phyloP scores from a whole-genome alignment of 306 rosid species.

The Lathyrus sativus region DNA sequence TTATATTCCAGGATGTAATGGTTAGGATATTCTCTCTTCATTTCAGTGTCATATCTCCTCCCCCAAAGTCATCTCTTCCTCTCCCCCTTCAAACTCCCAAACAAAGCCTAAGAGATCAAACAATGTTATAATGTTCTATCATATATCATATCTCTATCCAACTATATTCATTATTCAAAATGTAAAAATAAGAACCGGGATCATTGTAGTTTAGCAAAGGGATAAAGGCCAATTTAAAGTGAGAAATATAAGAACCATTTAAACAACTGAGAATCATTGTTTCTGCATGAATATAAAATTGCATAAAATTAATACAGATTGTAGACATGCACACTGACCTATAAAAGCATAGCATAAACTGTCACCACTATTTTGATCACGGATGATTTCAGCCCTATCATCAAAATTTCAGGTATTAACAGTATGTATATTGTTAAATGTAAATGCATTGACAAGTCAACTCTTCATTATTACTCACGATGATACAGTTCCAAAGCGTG shows the following conservation, averaged over 20 bases:
- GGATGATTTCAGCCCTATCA: constrained; percentile 92
- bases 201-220: not conserved
- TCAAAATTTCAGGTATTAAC: constrained; percentile 43
- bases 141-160: no score
- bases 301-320: constrained; percentile 23
- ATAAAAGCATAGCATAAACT: constrained; percentile 95
- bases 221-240: not conserved
- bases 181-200: not conserved
- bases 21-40: no score
- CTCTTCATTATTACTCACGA: constrained; percentile 60
- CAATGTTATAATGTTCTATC: no score
- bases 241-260: not conserved
- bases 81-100: no score
- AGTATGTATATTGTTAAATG: constrained; percentile 28
- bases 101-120: no score
- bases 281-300: constrained; percentile 25
- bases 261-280: constrained; percentile 14
- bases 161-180: not conserved
- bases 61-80: no score
- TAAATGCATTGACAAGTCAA: constrained; percentile 30
- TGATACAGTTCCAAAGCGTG: constrained; percentile 81
- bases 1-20: no score
- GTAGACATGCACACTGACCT: constrained; percentile 54
- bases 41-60: no score
- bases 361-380: constrained; percentile 89